phyloP scores from a whole-genome alignment of 345 rosid genomes.

The Aurinia saxatilis region DNA sequence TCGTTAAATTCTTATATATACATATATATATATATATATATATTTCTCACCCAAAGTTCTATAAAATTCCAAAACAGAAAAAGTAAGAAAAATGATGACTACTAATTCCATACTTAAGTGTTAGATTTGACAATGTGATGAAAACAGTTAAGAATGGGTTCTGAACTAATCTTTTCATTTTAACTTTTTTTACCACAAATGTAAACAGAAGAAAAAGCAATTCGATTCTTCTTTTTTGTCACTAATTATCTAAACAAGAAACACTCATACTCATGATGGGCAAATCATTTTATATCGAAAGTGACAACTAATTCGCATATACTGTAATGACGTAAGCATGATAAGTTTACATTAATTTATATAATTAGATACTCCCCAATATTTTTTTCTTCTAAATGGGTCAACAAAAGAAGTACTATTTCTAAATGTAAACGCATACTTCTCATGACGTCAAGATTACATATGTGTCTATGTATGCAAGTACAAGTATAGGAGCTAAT shows the following conservation, averaged over 20 bases:
- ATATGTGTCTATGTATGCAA: constrained; percentile 27
- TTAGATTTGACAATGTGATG: neutral
- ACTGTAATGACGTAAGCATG: constrained; percentile 17
- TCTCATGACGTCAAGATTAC: constrained; percentile 22
- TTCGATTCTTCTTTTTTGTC: neutral
- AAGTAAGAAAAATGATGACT: neutral
- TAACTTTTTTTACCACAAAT: neutral
- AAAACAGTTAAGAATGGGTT: neutral
- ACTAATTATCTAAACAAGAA: neutral
- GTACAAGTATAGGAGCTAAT: neutral
- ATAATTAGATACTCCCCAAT: too few species aligned
- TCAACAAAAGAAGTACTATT: too few species aligned
- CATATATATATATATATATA: too few species aligned
- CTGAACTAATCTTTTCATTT: neutral
- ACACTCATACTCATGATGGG: constrained; percentile 17
- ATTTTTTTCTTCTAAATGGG: neutral
- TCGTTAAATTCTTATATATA: too few species aligned
- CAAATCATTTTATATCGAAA: constrained; percentile 23
- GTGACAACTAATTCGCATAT: neutral
- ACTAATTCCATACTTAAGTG: neutral
- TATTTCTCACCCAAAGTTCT: too few species aligned
- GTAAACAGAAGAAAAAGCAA: neutral
- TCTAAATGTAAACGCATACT: too few species aligned
- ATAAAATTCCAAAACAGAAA: too few species aligned
- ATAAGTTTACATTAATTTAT: neutral